These are phyloP conservation scores for Candida bentonensis DNA, from an alignment of 805 yeast genomes.

Conservation along the genomic window DNA sequence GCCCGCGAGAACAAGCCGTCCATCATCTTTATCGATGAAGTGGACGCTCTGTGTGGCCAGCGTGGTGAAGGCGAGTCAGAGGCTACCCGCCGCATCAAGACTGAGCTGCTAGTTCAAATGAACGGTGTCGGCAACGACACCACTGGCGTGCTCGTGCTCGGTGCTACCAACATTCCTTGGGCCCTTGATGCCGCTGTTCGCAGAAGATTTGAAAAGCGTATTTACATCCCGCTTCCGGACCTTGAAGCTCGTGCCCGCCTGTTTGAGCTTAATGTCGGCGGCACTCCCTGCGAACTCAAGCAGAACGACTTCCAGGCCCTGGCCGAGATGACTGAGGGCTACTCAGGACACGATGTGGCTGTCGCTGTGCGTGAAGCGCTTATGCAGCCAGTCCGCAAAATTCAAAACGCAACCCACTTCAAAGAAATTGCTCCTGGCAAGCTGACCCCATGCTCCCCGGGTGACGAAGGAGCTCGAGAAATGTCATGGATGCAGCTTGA, in stretches of 20 bases:
- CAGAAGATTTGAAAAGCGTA: constrained; percentile 90
- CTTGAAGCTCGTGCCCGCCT: constrained; percentile 80
- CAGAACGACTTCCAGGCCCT: constrained; percentile 61
- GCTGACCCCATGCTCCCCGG: constrained; percentile 92
- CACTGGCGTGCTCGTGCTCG: constrained; percentile 81
- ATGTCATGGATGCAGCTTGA: constrained; percentile 89
- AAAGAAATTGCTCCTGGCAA: constrained; percentile 33
- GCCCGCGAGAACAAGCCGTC: constrained; percentile 94
- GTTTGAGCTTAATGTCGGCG: constrained; percentile 89
- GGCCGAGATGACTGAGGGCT: constrained; percentile 92
- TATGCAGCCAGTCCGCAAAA: constrained; percentile 94
- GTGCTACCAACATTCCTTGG: constrained; percentile 99
- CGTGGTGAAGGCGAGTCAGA: constrained; percentile 97
- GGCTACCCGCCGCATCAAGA: constrained; percentile 89
- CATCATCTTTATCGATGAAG: constrained; percentile 94
- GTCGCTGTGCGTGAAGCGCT: constrained; percentile 94
- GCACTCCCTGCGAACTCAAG: constrained; percentile 68
- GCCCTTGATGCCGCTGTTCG: constrained; percentile 95
- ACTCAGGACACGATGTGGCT: constrained; percentile 94
- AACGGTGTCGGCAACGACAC: constrained; percentile 97
- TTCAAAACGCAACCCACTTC: constrained; percentile 93
- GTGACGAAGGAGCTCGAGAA: constrained; percentile 75
- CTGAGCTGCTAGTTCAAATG: constrained; percentile 94
- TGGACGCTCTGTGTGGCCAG: constrained; percentile 95
- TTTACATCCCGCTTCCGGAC: constrained; percentile 90